These are phyloP conservation scores for Ophiobolus disseminans DNA, from an alignment of 2,329 filamentous ascomycete genomes.

Conservation along the genomic window DNA sequence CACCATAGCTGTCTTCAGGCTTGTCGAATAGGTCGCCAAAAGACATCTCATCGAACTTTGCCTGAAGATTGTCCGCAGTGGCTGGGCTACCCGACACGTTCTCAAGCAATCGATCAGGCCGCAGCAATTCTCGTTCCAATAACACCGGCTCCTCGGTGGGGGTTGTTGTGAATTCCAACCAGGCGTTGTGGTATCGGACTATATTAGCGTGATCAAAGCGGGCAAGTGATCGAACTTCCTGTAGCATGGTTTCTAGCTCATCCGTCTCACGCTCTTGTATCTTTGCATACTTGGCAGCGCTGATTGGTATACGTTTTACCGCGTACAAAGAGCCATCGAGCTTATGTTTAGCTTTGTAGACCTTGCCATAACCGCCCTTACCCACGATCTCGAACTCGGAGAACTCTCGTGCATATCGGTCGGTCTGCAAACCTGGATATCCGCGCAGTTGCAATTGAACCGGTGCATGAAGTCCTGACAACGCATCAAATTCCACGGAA, in stretches of 20 bases:
- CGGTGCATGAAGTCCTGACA: constrained; percentile 23
- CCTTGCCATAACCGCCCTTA: constrained; percentile 70
- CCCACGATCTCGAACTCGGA: constrained; percentile 61
- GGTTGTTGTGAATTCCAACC: constrained; percentile 61
- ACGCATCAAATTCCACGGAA: constrained; percentile 15
- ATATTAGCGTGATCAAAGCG: constrained; percentile 70
- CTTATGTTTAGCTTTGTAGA: constrained; percentile 67
- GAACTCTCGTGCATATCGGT: constrained; percentile 45
- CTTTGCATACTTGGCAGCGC: constrained; percentile 58
- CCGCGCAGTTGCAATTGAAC: constrained; percentile 29
- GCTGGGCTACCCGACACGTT: constrained; percentile 18
- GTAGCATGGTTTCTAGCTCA: constrained; percentile 64
- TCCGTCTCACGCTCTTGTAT: constrained; percentile 60
- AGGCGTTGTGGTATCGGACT: constrained; percentile 70
- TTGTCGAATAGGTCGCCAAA: constrained; percentile 25
- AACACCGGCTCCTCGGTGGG: constrained; percentile 14
- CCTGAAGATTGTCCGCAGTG: constrained; percentile 17
- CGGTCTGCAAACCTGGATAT: constrained; percentile 39
- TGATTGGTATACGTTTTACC: constrained; percentile 70
- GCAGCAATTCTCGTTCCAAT: constrained; percentile 16
- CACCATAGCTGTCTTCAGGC: constrained; percentile 19
- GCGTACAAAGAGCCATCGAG: constrained; percentile 70
- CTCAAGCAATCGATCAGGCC: constrained; percentile 32
- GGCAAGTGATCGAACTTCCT: constrained; percentile 68
- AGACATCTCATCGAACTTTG: constrained; percentile 21